Base-by-base conservation (phyloP, 306 rosid genomes). In the Trifolium dubium region DNA sequence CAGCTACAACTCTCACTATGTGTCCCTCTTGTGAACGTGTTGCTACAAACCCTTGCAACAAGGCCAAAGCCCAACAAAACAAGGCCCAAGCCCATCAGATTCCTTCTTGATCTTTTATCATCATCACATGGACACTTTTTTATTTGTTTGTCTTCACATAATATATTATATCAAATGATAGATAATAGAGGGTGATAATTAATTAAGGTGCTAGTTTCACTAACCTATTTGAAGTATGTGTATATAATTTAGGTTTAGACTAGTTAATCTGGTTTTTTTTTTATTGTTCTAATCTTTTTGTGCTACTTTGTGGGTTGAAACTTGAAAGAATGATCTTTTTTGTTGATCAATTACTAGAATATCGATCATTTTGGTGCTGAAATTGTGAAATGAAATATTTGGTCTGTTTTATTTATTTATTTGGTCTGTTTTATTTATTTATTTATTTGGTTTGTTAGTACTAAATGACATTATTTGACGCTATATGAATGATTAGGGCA, bases 1-100 rank as follows among this genome's bases (percentile, higher is more conserved):
- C 99, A 34, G 97, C 99, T 62, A 95, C 99, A 47, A 95, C 99
- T 11, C 98, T 95, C 75, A 95, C 99, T 56, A 92, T 95, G 98
- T 95, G 99, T 51, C 98, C 99, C 19, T 88, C 99, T 0, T 95
- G 99, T 30, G 98, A 95, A 81, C 86, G 96, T 5, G 93, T 89
- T 5, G 91, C 88, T 10, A 81, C 92, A 81, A 79, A 64, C 37
- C 50, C 85, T 59, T 23, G 82, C 65, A 46, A 41, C 63, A 10
- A 58, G 23, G 23, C 23, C 23, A 23, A 23, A 37, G 79, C 79
- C 53, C 90, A 83, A 68, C 1, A 66, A 56, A 75, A 69, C 0
- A 77, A 83, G 34, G 76, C 88, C 54, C 85, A 81, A 37, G 80
- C 82, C 67, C 90, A 86, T 40, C 79, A 78, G 9, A 64, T 76